These are phyloP conservation scores for Auricularia auricula-judae DNA, from an alignment of 768 basidiomycete species.

Conservation along the genomic window DNA sequence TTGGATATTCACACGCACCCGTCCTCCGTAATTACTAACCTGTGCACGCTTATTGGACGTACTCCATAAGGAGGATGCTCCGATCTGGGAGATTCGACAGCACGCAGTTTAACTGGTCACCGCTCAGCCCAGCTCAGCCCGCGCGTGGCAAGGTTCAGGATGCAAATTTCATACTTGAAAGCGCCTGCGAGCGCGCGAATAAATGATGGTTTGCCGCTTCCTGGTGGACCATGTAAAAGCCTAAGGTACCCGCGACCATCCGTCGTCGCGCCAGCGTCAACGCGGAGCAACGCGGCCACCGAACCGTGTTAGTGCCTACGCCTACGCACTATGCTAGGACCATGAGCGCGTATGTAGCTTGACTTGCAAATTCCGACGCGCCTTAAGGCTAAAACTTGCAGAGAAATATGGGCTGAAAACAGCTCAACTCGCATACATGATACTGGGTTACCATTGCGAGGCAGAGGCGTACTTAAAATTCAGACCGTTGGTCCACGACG, in stretches of 20 bases:
- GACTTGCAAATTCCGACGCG: slow-evolving; percentile 19
- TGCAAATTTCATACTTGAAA: slow-evolving; percentile 88
- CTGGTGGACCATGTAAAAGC: slow-evolving; percentile 79
- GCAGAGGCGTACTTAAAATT: not conserved
- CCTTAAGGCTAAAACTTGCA: slow-evolving; percentile 97
- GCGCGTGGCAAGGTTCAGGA: slow-evolving; percentile 91
- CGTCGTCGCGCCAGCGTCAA: not conserved
- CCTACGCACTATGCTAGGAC: not conserved
- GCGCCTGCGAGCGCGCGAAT: slow-evolving; percentile 94
- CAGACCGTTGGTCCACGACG: not conserved
- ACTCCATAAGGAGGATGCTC: slow-evolving; percentile 89
- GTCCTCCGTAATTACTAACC: slow-evolving; percentile 69
- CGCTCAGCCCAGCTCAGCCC: slow-evolving; percentile 86
- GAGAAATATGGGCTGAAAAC: slow-evolving; percentile 82
- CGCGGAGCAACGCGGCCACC: not conserved
- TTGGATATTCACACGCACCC: not conserved
- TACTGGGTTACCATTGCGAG: not conserved
- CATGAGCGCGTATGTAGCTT: not conserved
- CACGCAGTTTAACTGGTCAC: slow-evolving; percentile 91
- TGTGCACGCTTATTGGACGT: slow-evolving; percentile 85
- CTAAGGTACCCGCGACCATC: not conserved
- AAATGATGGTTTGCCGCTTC: slow-evolving; percentile 96
- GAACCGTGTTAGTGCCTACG: not conserved
- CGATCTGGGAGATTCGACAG: slow-evolving; percentile 88
- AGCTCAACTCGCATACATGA: not conserved